Conservation (phyloP, 2,329 filamentous ascomycete genomes). For the Dactylonectria estremocensis region DNA sequence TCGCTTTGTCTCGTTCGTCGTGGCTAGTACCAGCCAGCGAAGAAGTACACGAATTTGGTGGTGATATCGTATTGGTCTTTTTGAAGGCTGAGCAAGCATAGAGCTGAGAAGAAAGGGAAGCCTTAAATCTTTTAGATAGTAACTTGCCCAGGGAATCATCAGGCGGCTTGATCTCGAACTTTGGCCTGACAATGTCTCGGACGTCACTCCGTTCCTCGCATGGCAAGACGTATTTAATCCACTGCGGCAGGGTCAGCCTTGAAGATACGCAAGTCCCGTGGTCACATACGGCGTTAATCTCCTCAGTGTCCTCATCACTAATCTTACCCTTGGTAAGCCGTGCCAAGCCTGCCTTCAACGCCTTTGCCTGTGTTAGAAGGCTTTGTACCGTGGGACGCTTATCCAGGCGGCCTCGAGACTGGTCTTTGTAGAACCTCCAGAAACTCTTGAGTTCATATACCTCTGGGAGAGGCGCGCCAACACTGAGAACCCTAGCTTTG, state of each 20-base stretch:
- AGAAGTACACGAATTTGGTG: background rate
- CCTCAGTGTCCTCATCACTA: background rate
- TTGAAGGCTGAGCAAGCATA: conserved; percentile 1
- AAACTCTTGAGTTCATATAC: conserved; percentile 7
- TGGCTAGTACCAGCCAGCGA: conserved; percentile 1
- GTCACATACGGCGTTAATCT: background rate
- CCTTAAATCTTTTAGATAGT: conserved; percentile 2
- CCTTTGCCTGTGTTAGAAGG: conserved; percentile 4
- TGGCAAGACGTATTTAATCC: conserved; percentile 1
- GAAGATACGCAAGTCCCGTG: background rate
- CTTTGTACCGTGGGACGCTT: background rate
- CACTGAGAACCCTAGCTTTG: background rate
- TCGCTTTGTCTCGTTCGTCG: background rate
- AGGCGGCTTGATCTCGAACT: background rate
- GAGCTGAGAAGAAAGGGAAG: conserved; percentile 7
- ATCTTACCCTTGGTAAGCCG: conserved; percentile 2
- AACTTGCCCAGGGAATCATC: background rate
- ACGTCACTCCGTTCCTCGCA: background rate
- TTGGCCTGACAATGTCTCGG: background rate
- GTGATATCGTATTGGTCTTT: conserved; percentile 5
- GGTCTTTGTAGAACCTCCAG: conserved; percentile 4
- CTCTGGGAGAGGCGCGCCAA: background rate
- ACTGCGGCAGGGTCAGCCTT: background rate
- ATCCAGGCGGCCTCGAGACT: conserved; percentile 4
- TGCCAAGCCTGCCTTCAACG: conserved; percentile 4